Evolutionary conservation across 768 basidiomycete species (phyloP), one percentile per base, ranked within the genome.

Genomic region (Lactarius vividus): DNA sequence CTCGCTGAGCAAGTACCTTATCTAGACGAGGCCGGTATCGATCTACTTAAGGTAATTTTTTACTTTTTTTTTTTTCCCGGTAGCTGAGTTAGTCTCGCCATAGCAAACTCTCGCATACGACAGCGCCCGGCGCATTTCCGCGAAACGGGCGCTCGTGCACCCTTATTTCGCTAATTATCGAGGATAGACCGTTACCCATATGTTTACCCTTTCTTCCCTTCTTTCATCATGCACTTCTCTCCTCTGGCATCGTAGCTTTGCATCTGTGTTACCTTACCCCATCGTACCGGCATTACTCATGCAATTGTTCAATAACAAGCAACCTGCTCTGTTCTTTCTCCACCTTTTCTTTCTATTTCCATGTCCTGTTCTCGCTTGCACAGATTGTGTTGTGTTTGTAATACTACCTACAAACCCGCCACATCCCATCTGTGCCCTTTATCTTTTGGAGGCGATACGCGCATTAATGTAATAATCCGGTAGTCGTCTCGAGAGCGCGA

Each of bases 111-210:
- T 97, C 69, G 86, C 87, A 6, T 98, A 95, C 75, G 94, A 98
- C 75, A 91, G 92, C 0, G 87, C 94, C 29, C 90, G 90, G 73
- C 89, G 95, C 54, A 94, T 98, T 74, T 97, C 95, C 84, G 87
- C 87, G 57, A 88, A 87, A 77, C 84, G 87, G 67, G 83, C 80
- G 4, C 76, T 84, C 7, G 69, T 76, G 35, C 82, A 84, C 71
- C 79, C 81, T 11, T 85, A 80, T 75, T 82, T 80, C 68, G 73
- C 67, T 52, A 88, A 86, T 82, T 74, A 90, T 69, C 69, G 58
- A 39, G 61, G 40, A 58, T 66, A 66, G 57, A 49, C 4, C 39
- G 11, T 33, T 33, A 40, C 55, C 31, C 52, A 59, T 42, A 16
- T 54, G 46, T 52, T 53, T 58, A 31, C 35, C 46, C n/a, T 15